Conservation (phyloP, 768 basidiomycete species). For the Boletales sp. region DNA sequence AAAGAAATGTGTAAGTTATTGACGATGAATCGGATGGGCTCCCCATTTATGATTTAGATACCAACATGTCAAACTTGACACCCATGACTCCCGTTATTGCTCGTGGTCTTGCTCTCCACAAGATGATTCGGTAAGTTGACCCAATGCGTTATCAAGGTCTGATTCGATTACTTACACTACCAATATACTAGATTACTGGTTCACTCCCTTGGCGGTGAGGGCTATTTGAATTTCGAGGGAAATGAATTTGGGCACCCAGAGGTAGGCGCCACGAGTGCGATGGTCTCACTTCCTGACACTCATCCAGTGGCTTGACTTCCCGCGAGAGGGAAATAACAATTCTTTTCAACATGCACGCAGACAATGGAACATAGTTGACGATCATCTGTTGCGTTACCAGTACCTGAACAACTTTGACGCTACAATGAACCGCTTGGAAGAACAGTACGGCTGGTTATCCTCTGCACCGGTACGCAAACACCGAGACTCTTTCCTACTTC, state of each 20-base stretch:
- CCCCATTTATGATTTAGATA: constrained; percentile 48
- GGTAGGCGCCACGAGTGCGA: constrained; percentile 37
- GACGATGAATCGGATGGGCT: not conserved
- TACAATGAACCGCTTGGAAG: constrained; percentile 86
- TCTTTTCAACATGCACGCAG: constrained; percentile 97
- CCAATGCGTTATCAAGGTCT: not conserved
- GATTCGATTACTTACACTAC: not conserved
- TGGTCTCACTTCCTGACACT: not conserved
- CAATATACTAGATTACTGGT: constrained; percentile 71
- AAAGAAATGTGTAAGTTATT: constrained; percentile 92
- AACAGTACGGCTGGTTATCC: constrained; percentile 79
- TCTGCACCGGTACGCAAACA: constrained; percentile 59
- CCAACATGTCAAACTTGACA: constrained; percentile 88
- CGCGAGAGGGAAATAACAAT: constrained; percentile 90
- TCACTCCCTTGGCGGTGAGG: constrained; percentile 93
- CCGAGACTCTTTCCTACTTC: not conserved
- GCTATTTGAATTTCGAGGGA: constrained; percentile 96
- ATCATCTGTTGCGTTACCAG: constrained; percentile 80
- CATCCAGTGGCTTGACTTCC: constrained; percentile 96
- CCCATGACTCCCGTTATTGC: constrained; percentile 82
- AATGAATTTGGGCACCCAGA: constrained; percentile 99
- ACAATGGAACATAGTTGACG: constrained; percentile 95
- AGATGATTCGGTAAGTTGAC: constrained; percentile 83
- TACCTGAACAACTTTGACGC: constrained; percentile 93
- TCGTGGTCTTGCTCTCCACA: constrained; percentile 90